Evolutionary conservation across 768 basidiomycete species (phyloP), one percentile per base, ranked within the genome.

Genomic region (Lactarius pseudohatsudake): DNA sequence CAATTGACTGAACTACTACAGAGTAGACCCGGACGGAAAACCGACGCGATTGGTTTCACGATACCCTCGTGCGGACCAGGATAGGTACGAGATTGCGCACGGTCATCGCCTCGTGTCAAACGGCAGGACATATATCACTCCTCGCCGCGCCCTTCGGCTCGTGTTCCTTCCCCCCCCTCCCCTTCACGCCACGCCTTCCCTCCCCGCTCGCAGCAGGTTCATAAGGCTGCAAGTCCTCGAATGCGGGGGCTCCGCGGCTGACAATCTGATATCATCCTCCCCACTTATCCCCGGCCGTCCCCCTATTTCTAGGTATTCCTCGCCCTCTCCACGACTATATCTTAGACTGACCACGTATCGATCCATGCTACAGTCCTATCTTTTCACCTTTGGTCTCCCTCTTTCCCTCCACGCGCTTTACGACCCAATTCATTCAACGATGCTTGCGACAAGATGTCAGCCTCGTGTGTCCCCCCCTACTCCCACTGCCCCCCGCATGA

Each of bases 91-190:
- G 61, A 59, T 70, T 69, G 58, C 68, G 58, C 69, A 68, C 61
- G 43, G 59, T 54, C 57, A 60, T 22, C 54, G 70, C 70, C 68
- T 69, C 70, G 64, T 70, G 70, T 61, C 61, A 57, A 55, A 65
- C 57, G 68, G 60, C 38, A 69, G 70, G 70, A 59, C 57, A 60
- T 70, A 70, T 70, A 69, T 65, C 57, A 47, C 26, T 56, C 30
- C 11, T 9, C 32, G 22, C 40, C 62, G 28, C 58, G 28, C 40
- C 36, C 55, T 43, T 36, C 28, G 41, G 41, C 54, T 64, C 65
- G 55, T 47, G 36, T 57, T 45, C 18, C 59, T 26, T 57, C 18
- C 28, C 55, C 59, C 59, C 38, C 64, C n/a, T 30, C 38, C 41
- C 57, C 38, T 34, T 62, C 63, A 26, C 22, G 50, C 40, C 69